Conservation (phyloP, 768 basidiomycete species). For the Tephrocybe sp. region DNA sequence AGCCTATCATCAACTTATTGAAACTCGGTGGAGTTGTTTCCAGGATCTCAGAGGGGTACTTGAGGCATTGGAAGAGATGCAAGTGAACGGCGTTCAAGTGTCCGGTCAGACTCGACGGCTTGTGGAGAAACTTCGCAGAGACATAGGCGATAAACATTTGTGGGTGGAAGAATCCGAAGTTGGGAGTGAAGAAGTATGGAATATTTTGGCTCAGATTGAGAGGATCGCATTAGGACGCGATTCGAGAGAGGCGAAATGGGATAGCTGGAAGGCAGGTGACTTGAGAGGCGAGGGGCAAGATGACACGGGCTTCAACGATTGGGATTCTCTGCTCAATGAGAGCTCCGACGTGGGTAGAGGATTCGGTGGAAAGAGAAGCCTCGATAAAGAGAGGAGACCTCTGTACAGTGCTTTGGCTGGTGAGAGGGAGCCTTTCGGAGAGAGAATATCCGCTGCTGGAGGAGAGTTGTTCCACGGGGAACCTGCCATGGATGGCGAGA, state of each 20-base stretch:
- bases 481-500: no score
- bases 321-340: conserved; percentile 26
- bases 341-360: neutral
- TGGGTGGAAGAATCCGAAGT: conserved; percentile 48
- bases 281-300: conserved; percentile 26
- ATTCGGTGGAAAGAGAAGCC: neutral
- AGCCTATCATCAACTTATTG: conserved; percentile 85
- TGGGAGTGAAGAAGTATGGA: conserved; percentile 50
- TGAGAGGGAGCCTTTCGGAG: neutral
- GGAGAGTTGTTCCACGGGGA: no score
- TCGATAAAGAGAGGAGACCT: neutral
- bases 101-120: conserved; percentile 60
- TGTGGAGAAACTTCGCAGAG: conserved; percentile 60
- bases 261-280: conserved; percentile 48
- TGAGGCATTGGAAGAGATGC: conserved; percentile 78
- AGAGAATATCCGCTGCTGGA: neutral
- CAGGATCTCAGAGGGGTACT: conserved; percentile 77
- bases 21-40: conserved; percentile 82
- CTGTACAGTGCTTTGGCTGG: no score
- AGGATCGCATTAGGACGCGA: conserved; percentile 18
- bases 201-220: conserved; percentile 52
- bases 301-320: conserved; percentile 50
- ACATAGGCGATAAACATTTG: conserved; percentile 54
- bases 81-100: conserved; percentile 67
- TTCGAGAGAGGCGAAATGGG: conserved; percentile 25